Percentiles rank a stretch among this genome's conserved stretches.
phyloP scores from a whole-genome alignment of 163 green algal genomes.

The Chlamydomonas reinhardtii region DNA sequence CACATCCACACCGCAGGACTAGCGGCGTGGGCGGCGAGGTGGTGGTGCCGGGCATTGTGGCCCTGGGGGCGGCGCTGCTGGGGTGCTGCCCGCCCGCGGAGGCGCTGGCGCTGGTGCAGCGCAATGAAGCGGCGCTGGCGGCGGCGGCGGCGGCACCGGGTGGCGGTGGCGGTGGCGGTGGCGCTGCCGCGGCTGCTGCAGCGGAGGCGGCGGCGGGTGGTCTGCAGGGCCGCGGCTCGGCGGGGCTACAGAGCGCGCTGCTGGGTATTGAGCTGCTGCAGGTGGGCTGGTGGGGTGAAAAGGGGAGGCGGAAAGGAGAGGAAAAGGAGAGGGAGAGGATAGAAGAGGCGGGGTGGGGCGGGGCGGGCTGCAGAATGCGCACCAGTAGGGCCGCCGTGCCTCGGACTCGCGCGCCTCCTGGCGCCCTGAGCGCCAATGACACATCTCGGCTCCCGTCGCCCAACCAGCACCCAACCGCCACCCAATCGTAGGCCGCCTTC shows the following conservation, averaged over 20 bases:
- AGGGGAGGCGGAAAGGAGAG: not conserved
- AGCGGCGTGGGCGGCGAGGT: slow-evolving; percentile 41
- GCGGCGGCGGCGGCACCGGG: not conserved
- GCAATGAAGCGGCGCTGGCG: slow-evolving; percentile 9
- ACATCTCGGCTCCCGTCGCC: no score
- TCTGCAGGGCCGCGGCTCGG: not conserved
- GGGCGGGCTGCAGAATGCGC: no score
- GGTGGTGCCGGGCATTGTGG: slow-evolving; percentile 31
- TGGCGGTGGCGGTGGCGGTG: not conserved
- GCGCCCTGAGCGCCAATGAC: no score
- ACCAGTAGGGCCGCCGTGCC: no score
- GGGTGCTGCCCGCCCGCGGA: slow-evolving; percentile 1
- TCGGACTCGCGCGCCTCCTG: no score
- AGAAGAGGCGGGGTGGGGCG: no score
- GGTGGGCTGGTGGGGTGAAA: not conserved
- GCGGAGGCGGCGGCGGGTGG: not conserved
- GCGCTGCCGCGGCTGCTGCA: not conserved
- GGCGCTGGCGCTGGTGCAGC: slow-evolving; percentile 28
- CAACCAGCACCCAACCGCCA: no score
- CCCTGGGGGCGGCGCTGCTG: slow-evolving; percentile 22
- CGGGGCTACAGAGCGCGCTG: slow-evolving; percentile 6
- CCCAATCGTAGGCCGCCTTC: slow-evolving; percentile 27
- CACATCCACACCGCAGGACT: no score
- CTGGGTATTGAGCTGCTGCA: slow-evolving; percentile 41
- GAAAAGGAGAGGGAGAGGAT: no score